Conservation (phyloP, 2,329 filamentous ascomycete species). For the Claviceps sp. region DNA sequence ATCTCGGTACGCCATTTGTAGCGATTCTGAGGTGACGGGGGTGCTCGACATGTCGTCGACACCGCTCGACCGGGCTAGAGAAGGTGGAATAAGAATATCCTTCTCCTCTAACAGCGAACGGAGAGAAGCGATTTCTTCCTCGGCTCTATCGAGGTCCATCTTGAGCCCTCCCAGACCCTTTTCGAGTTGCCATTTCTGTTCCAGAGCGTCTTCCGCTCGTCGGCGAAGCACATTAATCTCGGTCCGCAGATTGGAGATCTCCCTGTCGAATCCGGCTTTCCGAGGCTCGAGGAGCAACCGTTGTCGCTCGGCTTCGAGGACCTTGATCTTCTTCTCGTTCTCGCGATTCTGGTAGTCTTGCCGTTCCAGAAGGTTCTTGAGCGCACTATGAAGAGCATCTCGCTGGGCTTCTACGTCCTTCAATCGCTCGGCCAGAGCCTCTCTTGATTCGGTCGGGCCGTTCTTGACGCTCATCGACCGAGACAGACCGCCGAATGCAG, state of each 20-base stretch:
- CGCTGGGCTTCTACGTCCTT: slow-evolving; percentile 91
- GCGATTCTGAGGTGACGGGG: slow-evolving; percentile 53
- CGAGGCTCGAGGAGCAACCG: slow-evolving; percentile 55
- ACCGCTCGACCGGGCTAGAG: slow-evolving; percentile 32
- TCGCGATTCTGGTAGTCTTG: slow-evolving; percentile 76
- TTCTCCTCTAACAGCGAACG: slow-evolving; percentile 67
- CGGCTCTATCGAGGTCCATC: slow-evolving; percentile 91
- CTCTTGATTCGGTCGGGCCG: slow-evolving; percentile 42
- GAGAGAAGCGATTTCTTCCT: slow-evolving; percentile 82
- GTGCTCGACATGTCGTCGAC: slow-evolving; percentile 14
- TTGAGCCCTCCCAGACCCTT: slow-evolving; percentile 79
- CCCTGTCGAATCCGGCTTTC: slow-evolving; percentile 68
- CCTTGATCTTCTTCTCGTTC: slow-evolving; percentile 65
- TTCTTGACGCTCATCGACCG: slow-evolving; percentile 47
- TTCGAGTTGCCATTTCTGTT: slow-evolving; percentile 93
- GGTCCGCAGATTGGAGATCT: slow-evolving; percentile 64
- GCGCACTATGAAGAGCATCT: slow-evolving; percentile 76
- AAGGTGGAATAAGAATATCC: slow-evolving; percentile 61
- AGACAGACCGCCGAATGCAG: slow-evolving; percentile 31
- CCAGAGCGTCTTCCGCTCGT: slow-evolving; percentile 82
- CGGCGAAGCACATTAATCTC: slow-evolving; percentile 77
- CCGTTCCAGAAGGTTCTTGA: slow-evolving; percentile 73
- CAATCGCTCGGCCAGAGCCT: slow-evolving; percentile 61
- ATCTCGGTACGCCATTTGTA: slow-evolving; percentile 62
- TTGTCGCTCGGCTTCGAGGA: slow-evolving; percentile 67